These are phyloP conservation scores for Termitomyces sp. DNA, from an alignment of 768 basidiomycete species.

Conservation along the genomic window DNA sequence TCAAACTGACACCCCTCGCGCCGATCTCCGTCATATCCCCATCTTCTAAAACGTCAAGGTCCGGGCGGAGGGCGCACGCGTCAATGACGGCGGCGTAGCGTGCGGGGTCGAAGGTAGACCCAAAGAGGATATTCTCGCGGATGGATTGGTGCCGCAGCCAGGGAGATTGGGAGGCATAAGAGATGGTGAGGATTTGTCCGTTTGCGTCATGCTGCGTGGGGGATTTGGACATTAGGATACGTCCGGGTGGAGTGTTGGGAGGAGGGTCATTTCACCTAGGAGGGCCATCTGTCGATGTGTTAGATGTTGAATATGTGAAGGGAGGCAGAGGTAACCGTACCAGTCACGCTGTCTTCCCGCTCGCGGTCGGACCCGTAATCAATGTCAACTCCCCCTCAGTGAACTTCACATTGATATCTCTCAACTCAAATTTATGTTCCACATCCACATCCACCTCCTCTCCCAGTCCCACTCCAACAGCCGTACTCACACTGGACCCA, in stretches of 20 bases:
- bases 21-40: conserved; percentile 87
- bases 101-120: conserved; percentile 63
- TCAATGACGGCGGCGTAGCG: conserved; percentile 76
- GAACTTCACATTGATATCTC: conserved; percentile 63
- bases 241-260: conserved; percentile 25
- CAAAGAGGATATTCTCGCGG: conserved; percentile 79
- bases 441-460: neutral
- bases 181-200: conserved; percentile 58
- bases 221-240: conserved; percentile 64
- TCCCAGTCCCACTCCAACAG: conserved; percentile 16
- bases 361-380: conserved; percentile 75
- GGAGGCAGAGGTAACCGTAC: conserved; percentile 27
- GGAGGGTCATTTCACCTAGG: conserved; percentile 64
- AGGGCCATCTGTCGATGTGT: conserved; percentile 49
- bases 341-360: conserved; percentile 77
- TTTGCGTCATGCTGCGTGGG: conserved; percentile 51
- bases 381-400: conserved; percentile 68
- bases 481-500: conserved; percentile 9
- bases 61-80: conserved; percentile 76
- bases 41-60: conserved; percentile 80
- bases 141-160: conserved; percentile 72
- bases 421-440: conserved; percentile 54
- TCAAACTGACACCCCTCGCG: conserved; percentile 69
- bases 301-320: neutral
- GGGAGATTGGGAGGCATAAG: conserved; percentile 70